A percentile compares a stretch with the other conserved stretches of the same genome.
phyloP scores from a whole-genome alignment of 495 filamentous ascomycete species.

The Penicillium parvum region DNA sequence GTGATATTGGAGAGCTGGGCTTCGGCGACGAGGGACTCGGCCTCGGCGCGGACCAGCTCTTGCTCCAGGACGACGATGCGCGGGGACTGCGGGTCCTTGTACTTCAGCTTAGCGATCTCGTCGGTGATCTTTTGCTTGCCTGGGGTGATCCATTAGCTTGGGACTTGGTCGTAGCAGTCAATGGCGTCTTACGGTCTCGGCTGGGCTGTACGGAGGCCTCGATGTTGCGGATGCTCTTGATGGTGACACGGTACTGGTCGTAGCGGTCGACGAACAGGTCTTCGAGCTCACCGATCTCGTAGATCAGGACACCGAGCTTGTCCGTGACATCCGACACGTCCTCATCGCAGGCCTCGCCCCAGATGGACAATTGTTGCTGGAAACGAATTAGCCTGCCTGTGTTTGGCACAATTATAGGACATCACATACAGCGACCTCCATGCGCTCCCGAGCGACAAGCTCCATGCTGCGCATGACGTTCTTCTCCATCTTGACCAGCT shows the following conservation, averaged over 20 bases:
- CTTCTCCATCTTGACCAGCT: constrained; percentile 99
- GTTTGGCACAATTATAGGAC: too few species aligned
- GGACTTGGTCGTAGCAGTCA: neutral
- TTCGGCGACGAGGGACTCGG: constrained; percentile 95
- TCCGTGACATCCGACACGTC: constrained; percentile 98
- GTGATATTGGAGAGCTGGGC: constrained; percentile 99
- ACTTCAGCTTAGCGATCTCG: constrained; percentile 97
- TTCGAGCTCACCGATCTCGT: constrained; percentile 97
- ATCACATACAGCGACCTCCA: constrained; percentile 95
- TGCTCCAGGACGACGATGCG: constrained; percentile 97
- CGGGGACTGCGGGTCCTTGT: constrained; percentile 97
- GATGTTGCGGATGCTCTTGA: constrained; percentile 99
- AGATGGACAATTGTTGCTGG: constrained; percentile 96
- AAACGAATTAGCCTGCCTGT: too few species aligned
- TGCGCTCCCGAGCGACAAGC: constrained; percentile 86
- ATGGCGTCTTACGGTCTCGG: constrained; percentile 71
- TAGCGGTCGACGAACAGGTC: constrained; percentile 98
- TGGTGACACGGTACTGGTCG: constrained; percentile 97
- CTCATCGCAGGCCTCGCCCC: constrained; percentile 94
- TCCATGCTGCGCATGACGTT: constrained; percentile 99
- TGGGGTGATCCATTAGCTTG: too few species aligned
- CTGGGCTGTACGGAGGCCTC: constrained; percentile 97
- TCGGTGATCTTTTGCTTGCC: constrained; percentile 99
- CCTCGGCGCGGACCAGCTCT: constrained; percentile 96
- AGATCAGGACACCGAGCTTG: constrained; percentile 95